Base-by-base conservation (phyloP, 2,329 filamentous ascomycete species). In the Exserohilum turcica region DNA sequence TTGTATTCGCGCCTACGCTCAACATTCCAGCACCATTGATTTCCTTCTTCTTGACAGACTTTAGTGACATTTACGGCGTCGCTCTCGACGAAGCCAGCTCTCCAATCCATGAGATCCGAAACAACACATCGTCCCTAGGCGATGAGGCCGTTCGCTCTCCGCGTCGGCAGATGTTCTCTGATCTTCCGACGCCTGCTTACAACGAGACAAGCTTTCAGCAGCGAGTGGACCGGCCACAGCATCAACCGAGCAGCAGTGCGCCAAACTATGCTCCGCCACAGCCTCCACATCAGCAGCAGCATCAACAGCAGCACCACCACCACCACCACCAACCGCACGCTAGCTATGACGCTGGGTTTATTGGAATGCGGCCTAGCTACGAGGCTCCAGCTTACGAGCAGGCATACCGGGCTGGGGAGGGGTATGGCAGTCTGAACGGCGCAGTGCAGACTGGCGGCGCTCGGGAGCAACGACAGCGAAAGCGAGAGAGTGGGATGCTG, bases 21-120 rank as follows among this genome's bases (percentile, higher is more conserved):
- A 97, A 97, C 73, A 96, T 99, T 37, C 93, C 94, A 0, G 92
- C 92, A 0, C 92, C 93, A 0, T 88, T 99, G 9, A 97, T 99
- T 72, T 92, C 92, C 3, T 84, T 95, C 74, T 94, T 99, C 74
- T 81, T 99, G 52, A 92, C 94, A 60, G 92, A 97, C 67, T 97
- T 91, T 70, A 84, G 89, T 58, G 84, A 83, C 36, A 93, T 99
- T 42, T 99, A 97, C 70, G 88, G 89, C 16, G 81, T 85, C 7
- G 83, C 88, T 15, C 83, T 89, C 0, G 85, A 88, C 61, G 81
- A 63, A 75, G 80, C 73, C 27, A 69, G 65, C 38, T 74, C 74
- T 15, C 70, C 74, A 40, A 72, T 62, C 73, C 81, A 77, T 16
- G 81, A 83, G 57, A 69, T 80, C 29, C 74, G 71, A 2, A 74